Evolutionary conservation across 306 rosid genomes (phyloP).

Genomic region (Heteromeles arbutifolia): DNA sequence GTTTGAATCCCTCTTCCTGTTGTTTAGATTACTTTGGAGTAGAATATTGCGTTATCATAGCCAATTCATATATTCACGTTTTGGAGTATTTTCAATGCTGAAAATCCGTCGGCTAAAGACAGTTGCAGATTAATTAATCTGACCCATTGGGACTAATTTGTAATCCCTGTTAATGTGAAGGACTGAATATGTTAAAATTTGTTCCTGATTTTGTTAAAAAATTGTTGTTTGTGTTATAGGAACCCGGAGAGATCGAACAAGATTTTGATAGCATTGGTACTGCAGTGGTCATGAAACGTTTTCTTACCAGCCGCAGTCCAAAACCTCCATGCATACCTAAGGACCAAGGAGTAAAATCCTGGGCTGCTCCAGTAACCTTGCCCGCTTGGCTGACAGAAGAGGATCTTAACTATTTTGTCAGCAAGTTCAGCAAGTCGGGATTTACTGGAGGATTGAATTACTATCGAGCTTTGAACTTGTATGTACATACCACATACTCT

Average conservation of each 20-base stretch:
- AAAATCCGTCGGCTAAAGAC: not conserved
- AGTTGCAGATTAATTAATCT: not conserved
- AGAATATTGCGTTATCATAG: not conserved
- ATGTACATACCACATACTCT: constrained; percentile 12
- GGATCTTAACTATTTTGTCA: constrained; percentile 45
- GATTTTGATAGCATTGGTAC: constrained; percentile 49
- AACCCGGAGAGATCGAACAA: constrained; percentile 60
- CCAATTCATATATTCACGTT: not conserved
- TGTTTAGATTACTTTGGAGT: too few species aligned
- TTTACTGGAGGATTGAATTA: constrained; percentile 77
- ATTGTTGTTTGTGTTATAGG: constrained; percentile 25
- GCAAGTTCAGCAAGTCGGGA: constrained; percentile 52
- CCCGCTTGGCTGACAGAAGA: constrained; percentile 81
- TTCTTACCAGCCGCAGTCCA: constrained; percentile 40
- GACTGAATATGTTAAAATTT: not conserved
- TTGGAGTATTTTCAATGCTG: not conserved
- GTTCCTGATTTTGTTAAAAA: not conserved
- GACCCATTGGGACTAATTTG: not conserved
- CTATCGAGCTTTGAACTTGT: constrained; percentile 60
- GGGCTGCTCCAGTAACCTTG: constrained; percentile 24
- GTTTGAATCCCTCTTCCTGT: not conserved
- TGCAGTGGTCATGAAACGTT: constrained; percentile 29
- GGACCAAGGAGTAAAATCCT: constrained; percentile 37
- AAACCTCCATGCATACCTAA: constrained; percentile 41
- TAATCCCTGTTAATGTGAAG: not conserved